Base-by-base conservation (phyloP, 2,329 filamentous ascomycete genomes). In the Pleomassaria siparia region DNA sequence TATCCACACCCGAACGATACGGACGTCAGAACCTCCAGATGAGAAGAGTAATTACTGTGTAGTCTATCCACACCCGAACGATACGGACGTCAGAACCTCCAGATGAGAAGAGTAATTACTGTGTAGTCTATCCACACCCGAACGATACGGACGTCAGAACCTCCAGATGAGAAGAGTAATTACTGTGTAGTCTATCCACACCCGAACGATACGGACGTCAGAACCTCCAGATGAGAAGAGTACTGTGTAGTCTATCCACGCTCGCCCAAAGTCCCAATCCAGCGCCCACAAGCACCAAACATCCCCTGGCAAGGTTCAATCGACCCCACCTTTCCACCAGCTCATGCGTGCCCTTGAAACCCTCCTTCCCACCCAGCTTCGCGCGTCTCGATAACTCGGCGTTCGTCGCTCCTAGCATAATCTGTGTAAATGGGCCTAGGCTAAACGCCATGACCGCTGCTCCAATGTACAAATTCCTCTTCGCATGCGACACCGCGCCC, bases 291-390 rank as follows among this genome's bases (percentile, higher is more conserved):
- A 56, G 21, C 22, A 56, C 18, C 41, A 54, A 12, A 11, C 49
- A 16, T 12, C 52, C 54, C 35, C 56, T 43, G 22, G 41, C 40
- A 2, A 59, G 46, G 32, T 53, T 55, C 47, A 44, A 46, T 35
- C 16, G 42, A n/a, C 56, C 56, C 56, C 56, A 55, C 35, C 20
- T 49, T 48, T 36, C 42, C 18, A 57, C 56, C 44, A 57, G 22
- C n/a, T 29, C 46, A 33, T 50, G 43, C 28, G 49, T 44, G 11
- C 47, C 46, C n/a, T 22, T 37, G 16, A 15, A 26, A 6, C 30
- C 35, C 30, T 43, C 26, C 2, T 16, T 15, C 36, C 12, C 28
- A 9, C 8, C 4, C 25, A 7, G 35, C 36, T 47, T 45, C 28
- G 51, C 59, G 32, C 49, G 33, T 29, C n/a, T 11, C 49, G 26